Evolutionary conservation across 2,329 filamentous ascomycete species (phyloP).

Genomic region (Bimuria novae-zelandiae): DNA sequence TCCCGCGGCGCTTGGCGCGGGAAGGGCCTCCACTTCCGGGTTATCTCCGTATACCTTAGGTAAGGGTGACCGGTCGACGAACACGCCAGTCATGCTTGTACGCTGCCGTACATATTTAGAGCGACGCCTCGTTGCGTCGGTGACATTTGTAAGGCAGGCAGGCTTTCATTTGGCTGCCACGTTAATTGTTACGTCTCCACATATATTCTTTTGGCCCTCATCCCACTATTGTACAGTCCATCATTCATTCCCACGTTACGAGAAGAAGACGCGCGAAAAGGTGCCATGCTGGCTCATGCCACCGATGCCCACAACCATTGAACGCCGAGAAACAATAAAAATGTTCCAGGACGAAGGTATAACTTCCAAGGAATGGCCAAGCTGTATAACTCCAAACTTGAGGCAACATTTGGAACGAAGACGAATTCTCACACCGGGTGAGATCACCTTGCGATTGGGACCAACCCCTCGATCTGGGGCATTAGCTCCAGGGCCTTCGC

Average conservation of each 20-base stretch:
- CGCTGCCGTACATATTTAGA: too few species aligned
- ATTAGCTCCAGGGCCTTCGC: constrained; percentile 40
- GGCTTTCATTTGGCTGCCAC: neutral
- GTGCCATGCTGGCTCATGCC: neutral
- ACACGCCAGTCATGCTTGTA: too few species aligned
- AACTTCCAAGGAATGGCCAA: neutral
- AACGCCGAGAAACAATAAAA: neutral
- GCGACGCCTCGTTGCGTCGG: too few species aligned
- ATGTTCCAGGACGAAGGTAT: neutral
- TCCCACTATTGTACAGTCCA: constrained; percentile 1
- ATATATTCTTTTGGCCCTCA: neutral
- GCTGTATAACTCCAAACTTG: neutral
- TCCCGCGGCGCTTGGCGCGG: neutral
- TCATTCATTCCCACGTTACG: neutral
- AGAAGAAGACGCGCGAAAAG: neutral
- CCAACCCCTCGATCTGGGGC: constrained; percentile 39
- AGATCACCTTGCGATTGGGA: constrained; percentile 18
- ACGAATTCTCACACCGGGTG: neutral
- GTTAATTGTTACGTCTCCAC: neutral
- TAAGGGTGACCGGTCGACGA: too few species aligned
- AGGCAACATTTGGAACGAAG: too few species aligned
- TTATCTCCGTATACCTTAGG: neutral
- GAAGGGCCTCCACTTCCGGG: neutral
- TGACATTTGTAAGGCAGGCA: neutral
- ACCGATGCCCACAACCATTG: neutral